Evolutionary conservation across 305 asterid species (phyloP).

Genomic region (Fraxinus velutina): DNA sequence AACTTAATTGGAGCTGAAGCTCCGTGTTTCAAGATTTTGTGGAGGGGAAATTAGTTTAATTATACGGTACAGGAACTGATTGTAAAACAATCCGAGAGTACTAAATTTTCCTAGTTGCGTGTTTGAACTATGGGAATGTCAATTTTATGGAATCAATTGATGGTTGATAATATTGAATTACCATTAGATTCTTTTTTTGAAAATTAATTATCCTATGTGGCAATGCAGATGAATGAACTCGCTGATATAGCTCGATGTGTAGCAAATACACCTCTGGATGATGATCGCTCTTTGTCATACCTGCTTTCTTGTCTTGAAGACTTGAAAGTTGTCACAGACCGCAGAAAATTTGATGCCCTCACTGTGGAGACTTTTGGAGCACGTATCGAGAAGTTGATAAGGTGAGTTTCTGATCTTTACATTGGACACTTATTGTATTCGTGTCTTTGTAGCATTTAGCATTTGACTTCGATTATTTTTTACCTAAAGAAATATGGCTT

Average conservation of each 20-base stretch:
- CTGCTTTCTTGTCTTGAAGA: constrained; percentile 95
- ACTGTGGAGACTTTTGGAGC: constrained; percentile 99
- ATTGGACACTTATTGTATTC: constrained; percentile 14
- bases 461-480: neutral
- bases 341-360: constrained; percentile 86
- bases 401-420: constrained; percentile 42
- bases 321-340: constrained; percentile 79
- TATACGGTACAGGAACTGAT: neutral
- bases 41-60: constrained; percentile 17
- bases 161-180: neutral
- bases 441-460: constrained; percentile 12
- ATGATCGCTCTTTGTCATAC: constrained; percentile 79
- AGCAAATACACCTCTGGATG: constrained; percentile 87
- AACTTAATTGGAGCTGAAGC: neutral
- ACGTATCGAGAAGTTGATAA: constrained; percentile 90
- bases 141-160: constrained; percentile 7
- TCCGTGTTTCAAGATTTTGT: neutral
- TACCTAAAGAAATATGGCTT: neutral
- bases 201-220: constrained; percentile 11
- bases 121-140: constrained; percentile 4
- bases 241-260: constrained; percentile 98
- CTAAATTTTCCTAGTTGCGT: neutral
- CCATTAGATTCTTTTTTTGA: neutral
- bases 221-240: constrained; percentile 87
- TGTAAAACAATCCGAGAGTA: neutral